Base-by-base conservation (phyloP, 768 basidiomycete species). In the Tylopilus vinaceipallidus region DNA sequence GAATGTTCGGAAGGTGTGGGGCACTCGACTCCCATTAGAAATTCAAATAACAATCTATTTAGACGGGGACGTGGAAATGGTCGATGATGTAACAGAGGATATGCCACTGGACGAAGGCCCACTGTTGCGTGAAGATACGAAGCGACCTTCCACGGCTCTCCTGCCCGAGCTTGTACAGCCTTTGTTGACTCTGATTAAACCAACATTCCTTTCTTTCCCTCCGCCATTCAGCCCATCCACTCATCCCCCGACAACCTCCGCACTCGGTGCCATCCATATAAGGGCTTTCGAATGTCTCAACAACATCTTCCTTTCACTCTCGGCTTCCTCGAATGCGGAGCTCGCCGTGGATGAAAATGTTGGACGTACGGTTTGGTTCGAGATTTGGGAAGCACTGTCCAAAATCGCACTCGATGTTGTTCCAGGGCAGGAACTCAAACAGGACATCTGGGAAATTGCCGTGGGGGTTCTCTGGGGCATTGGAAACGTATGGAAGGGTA, bases 241-340 rank as follows among this genome's bases (percentile, higher is more conserved):
- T 19, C 90, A 95, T 62, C 90, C 92, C 34, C 94, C 94, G 2
- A 93, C 86, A 12, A 95, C 94, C 0, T 90, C 92, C 22, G 87
- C 76, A 10, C 79, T 98, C 38, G 80, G 88, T 54, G 82, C 87
- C 7, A 82, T 95, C 43, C 94, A 97, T 62, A 75, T 91, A 49
- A 78, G 84, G 55, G 89, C 92, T 10, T 75, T 95, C 23, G 92
- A 95, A 64, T 93, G 93, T 61, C 75, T 98, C 40, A 93, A 90
- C 61, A 97, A 98, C 62, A 75, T 94, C 33, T 86, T 95, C 60
- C 73, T 95, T 30, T 84, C 91, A 3, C 74, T 88, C 12, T 77
- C 83, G 3, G 73, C 78, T 0, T 67, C 74, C 4, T 70, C 76
- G 2, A 75, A 73, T 44, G 56, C 73, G 23, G 67, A 58, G 4